Evolutionary conservation across 2,329 filamentous ascomycete species (phyloP), one percentile per base, ranked within the genome.

Genomic region (Sclerotinia nivalis): DNA sequence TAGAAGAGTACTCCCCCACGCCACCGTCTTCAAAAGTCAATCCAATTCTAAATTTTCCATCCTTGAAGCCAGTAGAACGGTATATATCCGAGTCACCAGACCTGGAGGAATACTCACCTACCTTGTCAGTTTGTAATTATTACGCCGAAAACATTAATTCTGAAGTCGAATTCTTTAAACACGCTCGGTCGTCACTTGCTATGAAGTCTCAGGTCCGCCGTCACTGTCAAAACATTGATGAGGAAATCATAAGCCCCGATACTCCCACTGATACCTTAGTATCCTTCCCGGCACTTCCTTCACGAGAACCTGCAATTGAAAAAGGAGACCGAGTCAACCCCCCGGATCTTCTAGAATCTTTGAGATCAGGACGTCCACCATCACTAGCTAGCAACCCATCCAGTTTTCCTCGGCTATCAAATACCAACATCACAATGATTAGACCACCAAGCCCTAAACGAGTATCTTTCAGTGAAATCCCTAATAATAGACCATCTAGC

Each of bases 91-190:
- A 45, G 2, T 73, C 67, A 0, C 59, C 70, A 7, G 69, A 69
- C 15, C 1, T 47, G 13, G 50, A 37, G 31, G 64, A 66, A 45
- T 71, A 73, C 50, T 75, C 73, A 7, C 74, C 76, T 6, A 75
- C 72, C 2, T 55, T 75, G 6, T 75, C 73, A 20, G 70, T 72
- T 1, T 73, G 68, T 37, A 76, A 75, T 37, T 76, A 74, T 54
- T 75, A 76, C 45, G 58, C 67, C 4, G 71, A 73, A 18, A 65
- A 67, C 34, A 43, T 49, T 1, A 70, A 65, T 25, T 74, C 72
- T 2, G 74, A 74, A 61, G 73, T 74, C 1, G 74, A 75, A 15
- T 73, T 76, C 43, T 74, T 75, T 61, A 69, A 67, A 40, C 34
- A 70, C 4, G 54, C 66, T 12, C 64, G 64, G 15, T 68, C 67